Evolutionary conservation across 2,329 filamentous ascomycete genomes (phyloP), one percentile per base, ranked within the genome.

Genomic region (Teratosphaeria nubilosa): DNA sequence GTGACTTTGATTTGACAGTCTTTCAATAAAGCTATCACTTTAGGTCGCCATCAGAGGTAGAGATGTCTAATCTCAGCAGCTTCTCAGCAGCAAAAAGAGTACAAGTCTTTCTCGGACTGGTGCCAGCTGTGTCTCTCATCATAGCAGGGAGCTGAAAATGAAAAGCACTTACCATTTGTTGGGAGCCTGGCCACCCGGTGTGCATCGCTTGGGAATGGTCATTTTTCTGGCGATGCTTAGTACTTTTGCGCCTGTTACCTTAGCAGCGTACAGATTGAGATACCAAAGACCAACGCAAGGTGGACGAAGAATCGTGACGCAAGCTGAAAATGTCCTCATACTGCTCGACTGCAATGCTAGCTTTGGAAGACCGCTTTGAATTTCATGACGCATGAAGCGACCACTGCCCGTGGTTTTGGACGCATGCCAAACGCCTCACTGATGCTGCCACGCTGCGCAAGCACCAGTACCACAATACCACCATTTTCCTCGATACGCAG

Each of bases 91-190:
- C 72, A 74, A 76, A 80, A 77, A 82, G 78, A 82, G 78, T 78
- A 81, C 78, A 81, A 82, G 75, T 81, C 79, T 78, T 73, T 80
- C 76, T 84, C 75, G 78, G 82, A 81, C 82, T 84, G 82, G 82
- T 85, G 82, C 82, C 82, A 85, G 82, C 82, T 78, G 74, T 74
- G 69, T 70, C 70, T 80, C 70, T 83, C 82, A 83, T 84, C 82
- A 81, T 77, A 30, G 13, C 34, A 53, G 31, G 13, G 14, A 31
- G 20, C 9, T 30, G 9, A 5, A 48, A 41, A 5, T 7, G 11
- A 34, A 16, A 41, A 5, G 34, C 14, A 41, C 34, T 14, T 41
- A 41, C 34, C 34, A 16, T 41, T 14, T 14, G 16, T 16, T 16
- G 10, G 11, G n/a, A n/a, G 10, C 34, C 3, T 41, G 4, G n/a